Evolutionary conservation across 1,284 basidiomycete genomes (phyloP).

Genomic region (Pascua sp.): DNA sequence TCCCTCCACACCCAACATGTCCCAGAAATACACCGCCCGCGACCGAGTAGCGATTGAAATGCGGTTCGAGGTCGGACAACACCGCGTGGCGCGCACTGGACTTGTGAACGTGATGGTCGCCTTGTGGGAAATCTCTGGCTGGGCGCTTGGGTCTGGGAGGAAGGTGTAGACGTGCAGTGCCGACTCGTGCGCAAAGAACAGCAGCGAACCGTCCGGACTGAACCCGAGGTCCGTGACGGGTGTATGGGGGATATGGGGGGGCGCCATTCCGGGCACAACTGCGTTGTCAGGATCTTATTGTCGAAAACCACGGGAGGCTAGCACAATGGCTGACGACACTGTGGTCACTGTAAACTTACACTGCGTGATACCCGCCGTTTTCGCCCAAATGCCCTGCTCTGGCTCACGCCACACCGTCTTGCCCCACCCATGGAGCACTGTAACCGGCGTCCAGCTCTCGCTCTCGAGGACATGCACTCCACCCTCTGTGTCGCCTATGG

Average conservation of each 20-base stretch:
- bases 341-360: slow-evolving; percentile 2
- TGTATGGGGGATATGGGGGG: background rate
- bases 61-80: slow-evolving; percentile 23
- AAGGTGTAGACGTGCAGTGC: slow-evolving; percentile 40
- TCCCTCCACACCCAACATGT: slow-evolving; percentile 36
- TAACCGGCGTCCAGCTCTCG: slow-evolving; percentile 11
- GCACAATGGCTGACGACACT: background rate
- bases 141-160: slow-evolving; percentile 17
- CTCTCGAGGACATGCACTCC: slow-evolving; percentile 10
- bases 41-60: slow-evolving; percentile 21
- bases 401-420: no score
- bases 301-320: no score
- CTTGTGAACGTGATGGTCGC: slow-evolving; percentile 27
- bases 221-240: slow-evolving; percentile 61
- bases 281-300: no score
- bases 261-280: background rate
- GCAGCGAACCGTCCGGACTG: slow-evolving; percentile 66
- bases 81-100: slow-evolving; percentile 20
- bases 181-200: slow-evolving; percentile 54
- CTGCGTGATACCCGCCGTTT: background rate
- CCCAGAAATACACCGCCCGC: slow-evolving; percentile 37
- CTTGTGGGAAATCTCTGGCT: slow-evolving; percentile 25
- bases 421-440: background rate
- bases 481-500: slow-evolving; percentile 7
- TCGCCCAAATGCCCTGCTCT: no score